phyloP scores from a whole-genome alignment of 768 basidiomycete genomes.

The Hericium coralloides region DNA sequence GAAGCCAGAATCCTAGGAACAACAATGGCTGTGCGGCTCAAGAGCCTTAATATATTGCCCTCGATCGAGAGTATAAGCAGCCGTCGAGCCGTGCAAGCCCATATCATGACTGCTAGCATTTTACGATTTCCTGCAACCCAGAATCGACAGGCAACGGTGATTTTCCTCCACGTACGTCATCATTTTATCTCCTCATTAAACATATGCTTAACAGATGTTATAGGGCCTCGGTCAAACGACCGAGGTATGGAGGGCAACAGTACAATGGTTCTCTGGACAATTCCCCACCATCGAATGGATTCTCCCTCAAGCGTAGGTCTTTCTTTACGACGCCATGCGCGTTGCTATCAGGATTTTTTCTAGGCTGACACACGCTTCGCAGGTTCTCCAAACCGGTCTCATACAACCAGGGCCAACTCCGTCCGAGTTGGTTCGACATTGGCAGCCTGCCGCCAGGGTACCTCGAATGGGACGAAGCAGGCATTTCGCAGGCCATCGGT shows the following conservation, averaged over 20 bases:
- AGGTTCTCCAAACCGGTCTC: constrained; percentile 19
- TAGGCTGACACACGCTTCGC: no score
- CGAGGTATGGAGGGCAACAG: constrained; percentile 26
- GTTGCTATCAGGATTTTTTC: no score
- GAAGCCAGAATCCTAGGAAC: not conserved
- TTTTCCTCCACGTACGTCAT: constrained; percentile 22
- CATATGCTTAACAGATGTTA: not conserved
- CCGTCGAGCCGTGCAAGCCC: not conserved
- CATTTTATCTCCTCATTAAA: not conserved
- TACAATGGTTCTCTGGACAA: constrained; percentile 25
- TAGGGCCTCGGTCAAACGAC: constrained; percentile 34
- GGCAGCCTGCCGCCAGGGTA: constrained; percentile 26
- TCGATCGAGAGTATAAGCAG: not conserved
- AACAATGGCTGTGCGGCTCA: not conserved
- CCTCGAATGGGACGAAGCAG: constrained; percentile 28
- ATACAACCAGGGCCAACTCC: constrained; percentile 19
- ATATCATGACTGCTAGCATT: constrained; percentile 8
- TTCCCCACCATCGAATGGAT: constrained; percentile 35
- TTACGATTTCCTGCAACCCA: constrained; percentile 3
- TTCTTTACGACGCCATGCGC: constrained; percentile 14
- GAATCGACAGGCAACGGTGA: constrained; percentile 16
- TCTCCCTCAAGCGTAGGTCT: constrained; percentile 33
- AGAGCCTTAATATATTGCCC: constrained; percentile 1
- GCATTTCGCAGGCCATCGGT: constrained; percentile 26
- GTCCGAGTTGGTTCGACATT: constrained; percentile 37